Evolutionary conservation across 2,329 filamentous ascomycete species (phyloP), one percentile per base, ranked within the genome.

Genomic region (Hypocreales sp.): DNA sequence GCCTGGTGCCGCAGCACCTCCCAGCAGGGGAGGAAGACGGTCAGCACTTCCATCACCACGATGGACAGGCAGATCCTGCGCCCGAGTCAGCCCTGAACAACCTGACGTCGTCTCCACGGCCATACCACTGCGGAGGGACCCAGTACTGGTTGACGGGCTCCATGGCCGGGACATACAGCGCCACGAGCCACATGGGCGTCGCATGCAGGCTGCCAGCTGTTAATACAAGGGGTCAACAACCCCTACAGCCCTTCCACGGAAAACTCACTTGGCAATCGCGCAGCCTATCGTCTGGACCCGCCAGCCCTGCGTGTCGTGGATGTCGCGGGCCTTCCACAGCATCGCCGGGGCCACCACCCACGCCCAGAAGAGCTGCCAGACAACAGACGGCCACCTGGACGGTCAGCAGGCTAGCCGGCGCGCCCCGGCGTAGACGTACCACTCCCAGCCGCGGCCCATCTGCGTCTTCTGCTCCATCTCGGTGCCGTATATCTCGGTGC

Each of bases 231-330:
- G 13, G 19, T n/a, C n/a, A 14, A 12, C 17, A n/a, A 19, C 10
- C 4, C 8, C 6, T n/a, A n/a, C 15, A 11, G n/a, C 5, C 15
- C 7, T 22, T n/a, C 19, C 5, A 26, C 8, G 15, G 10, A 22
- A 16, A 13, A 44, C 51, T 30, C 33, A 60, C 56, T 49, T 53
- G 19, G 58, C 51, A 29, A 61, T 35, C 25, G 53, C 53, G 39
- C 59, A 64, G 8, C 45, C 49, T 21, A 69, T 64, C 9, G 71
- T 78, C 42, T 77, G 72, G 3, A 64, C 40, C 7, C 71, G 58
- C 73, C 73, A 79, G 26, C 71, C 65, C 35, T 73, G 65, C 2
- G 70, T 71, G 38, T 79, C 73, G 17, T 57, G 56, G 34, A 79
- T 72, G n/a, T 59, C 51, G 17, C 71, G 60, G 22, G 72, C 66